Percentiles rank a stretch among this genome's conserved stretches.
These are phyloP conservation scores for Cutaneotrichosporon sp. DNA, from an alignment of 1,284 basidiomycete genomes.

Conservation along the genomic window DNA sequence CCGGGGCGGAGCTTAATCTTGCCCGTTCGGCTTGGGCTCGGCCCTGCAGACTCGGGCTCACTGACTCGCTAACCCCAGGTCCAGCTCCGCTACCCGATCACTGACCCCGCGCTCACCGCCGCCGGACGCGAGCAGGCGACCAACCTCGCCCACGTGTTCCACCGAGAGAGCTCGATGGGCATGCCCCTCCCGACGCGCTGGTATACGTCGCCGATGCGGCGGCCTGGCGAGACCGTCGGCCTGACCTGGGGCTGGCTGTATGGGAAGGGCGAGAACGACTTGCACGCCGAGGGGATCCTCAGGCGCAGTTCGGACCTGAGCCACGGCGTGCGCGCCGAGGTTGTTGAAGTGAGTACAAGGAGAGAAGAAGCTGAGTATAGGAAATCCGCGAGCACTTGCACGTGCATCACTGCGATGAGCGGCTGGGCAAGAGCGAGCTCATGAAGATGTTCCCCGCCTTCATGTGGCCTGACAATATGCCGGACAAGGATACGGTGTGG, in stretches of 20 bases:
- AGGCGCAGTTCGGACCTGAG: slow-evolving; percentile 4
- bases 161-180: slow-evolving; percentile 25
- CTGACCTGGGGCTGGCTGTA: slow-evolving; percentile 40
- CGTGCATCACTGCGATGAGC: slow-evolving; percentile 37
- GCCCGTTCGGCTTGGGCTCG: background rate
- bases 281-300: slow-evolving; percentile 6
- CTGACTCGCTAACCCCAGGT: slow-evolving; percentile 18
- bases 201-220: slow-evolving; percentile 36
- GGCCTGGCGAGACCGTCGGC: slow-evolving; percentile 39
- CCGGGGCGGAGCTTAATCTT: too few relatives aligned
- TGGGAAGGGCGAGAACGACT: slow-evolving; percentile 3
- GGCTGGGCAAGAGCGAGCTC: slow-evolving; percentile 23
- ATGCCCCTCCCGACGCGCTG: slow-evolving; percentile 39
- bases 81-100: slow-evolving; percentile 28
- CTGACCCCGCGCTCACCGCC: slow-evolving; percentile 33
- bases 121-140: slow-evolving; percentile 32
- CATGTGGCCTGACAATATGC: slow-evolving; percentile 25
- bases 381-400: slow-evolving; percentile 43
- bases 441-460: slow-evolving; percentile 32
- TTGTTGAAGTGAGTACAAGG: slow-evolving; percentile 33
- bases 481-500: slow-evolving; percentile 36
- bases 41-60: too few relatives aligned
- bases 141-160: slow-evolving; percentile 25
- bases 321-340: slow-evolving; percentile 29
- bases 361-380: slow-evolving; percentile 16